Base-by-base conservation (phyloP, 208 protist genomes). In the Wallacemonas sp. region DNA sequence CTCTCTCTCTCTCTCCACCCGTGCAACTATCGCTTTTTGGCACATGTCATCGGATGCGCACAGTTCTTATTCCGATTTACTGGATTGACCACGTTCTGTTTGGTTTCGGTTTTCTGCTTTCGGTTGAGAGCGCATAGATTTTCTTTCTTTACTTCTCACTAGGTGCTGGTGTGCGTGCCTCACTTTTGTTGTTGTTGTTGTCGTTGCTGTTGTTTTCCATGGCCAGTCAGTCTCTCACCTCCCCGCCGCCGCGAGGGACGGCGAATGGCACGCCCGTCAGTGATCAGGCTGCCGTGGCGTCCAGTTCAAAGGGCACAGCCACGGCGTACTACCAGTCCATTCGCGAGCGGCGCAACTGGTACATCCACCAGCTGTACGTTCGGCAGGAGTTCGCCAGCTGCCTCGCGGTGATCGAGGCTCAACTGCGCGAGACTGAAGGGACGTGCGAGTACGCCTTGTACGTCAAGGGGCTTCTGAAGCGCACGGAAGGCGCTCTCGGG, bases 281-380 rank as follows among this genome's bases (percentile, higher is more conserved):
- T 23, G 55, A 64, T 10, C 31, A 54, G 7, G 61, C 52, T 5
- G 46, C n/a, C 4, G 41, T 41, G 18, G 45, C 44, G 22, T 18
- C 20, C 68, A 46, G 32, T 29, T 18, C 20, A 3, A 65, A 39
- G 26, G 39, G 36, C 18, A 41, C 33, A 7, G 41, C 36, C 25
- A 29, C 31, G 3, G 59, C 72, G 38, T 67, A 79, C 54, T 41
- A 81, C 26, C 49, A 82, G 38, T 32, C 54, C 1, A 77, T 91
- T 33, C 84, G 92, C 12, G 94, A 98, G 64, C 77, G 84, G 22
- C 82, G 84, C 20, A 99, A 99, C 81, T 97, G 94, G 84, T 76
- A 97, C 14, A 98, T 99, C 45, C 93, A 99, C 59, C 39, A 91
- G 52, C 79, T 98, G 20, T 98, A 95, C 74, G 65, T 86, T n/a